Base-by-base conservation (phyloP, 768 basidiomycete genomes). In the Trametes punicea region DNA sequence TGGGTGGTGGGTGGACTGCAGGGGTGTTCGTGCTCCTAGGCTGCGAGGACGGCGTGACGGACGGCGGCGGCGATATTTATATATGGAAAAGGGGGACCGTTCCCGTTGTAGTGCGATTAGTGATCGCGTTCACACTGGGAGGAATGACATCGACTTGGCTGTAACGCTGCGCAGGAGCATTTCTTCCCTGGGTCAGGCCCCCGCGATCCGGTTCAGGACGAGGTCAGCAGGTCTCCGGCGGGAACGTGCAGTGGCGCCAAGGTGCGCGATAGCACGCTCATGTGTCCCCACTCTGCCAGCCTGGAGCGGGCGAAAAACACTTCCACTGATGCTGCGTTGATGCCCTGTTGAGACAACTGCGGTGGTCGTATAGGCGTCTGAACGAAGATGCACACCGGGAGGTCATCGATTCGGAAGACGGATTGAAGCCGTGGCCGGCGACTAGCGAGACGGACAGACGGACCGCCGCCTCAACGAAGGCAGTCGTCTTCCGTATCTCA, bases 221-320 rank as follows among this genome's bases (percentile, higher is more conserved):
- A 18, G 56, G 56, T 57, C 56, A 57, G 56, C 56, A 46, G 56
- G 36, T 39, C 50, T 6, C 45, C 36, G 44, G 45, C 49, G 56
- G 56, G 56, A 51, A 46, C 44, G 50, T 42, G 44, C 34, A 39
- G 49, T 51, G 49, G 56, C 56, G 56, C 39, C 33, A 2, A 29
- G 26, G 34, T 46, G 44, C 18, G 33, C 52, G 44, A 44, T 33
- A 23, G 36, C 34, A 39, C 56, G 56, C 44, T 51, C 56, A 57
- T 57, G 56, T 57, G 56, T 46, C 30, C 50, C 30, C 44, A 21
- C 42, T 10, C 2, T 15, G 26, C 9, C 26, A 46, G 50, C 26
- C 56, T 51, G 21, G 56, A 47, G 20, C 38, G 25, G 52, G 44
- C 52, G 13, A 50, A 30, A 33, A 38, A 18, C 42, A 46, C n/a